Conservation (phyloP, 345 rosid genomes). For the Melaleuca alternifolia region DNA sequence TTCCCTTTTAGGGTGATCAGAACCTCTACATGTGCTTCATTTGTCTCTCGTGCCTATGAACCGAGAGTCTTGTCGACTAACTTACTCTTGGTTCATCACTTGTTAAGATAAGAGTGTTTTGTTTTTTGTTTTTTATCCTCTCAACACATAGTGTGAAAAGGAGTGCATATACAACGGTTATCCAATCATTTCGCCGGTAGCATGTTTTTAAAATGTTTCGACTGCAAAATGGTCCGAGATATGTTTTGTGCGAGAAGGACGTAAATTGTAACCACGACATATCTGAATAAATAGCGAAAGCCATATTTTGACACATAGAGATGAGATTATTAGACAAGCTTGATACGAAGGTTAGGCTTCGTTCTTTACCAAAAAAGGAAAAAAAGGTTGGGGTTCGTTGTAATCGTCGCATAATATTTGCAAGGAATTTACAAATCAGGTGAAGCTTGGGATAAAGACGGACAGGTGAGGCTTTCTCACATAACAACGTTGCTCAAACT, state of each 20-base stretch:
- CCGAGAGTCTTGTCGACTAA: not conserved
- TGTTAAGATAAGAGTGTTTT: not conserved
- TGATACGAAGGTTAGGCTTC: no score
- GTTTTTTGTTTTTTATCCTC: not conserved
- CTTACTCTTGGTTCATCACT: not conserved
- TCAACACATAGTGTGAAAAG: not conserved
- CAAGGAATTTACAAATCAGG: not conserved
- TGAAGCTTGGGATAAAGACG: not conserved
- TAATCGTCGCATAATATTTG: no score
- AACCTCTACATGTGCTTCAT: not conserved
- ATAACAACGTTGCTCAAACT: not conserved
- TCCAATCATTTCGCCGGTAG: not conserved
- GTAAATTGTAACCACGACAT: not conserved
- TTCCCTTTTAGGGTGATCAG: not conserved
- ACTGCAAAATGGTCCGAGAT: not conserved
- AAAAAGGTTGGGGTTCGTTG: no score
- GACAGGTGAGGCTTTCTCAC: not conserved
- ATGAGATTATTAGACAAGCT: not conserved
- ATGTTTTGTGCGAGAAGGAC: not conserved
- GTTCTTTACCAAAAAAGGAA: no score
- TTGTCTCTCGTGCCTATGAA: not conserved
- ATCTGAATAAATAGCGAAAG: not conserved
- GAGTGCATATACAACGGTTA: not conserved
- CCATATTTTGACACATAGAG: not conserved
- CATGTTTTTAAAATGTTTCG: not conserved